Evolutionary conservation across 305 asterid species (phyloP), one percentile per base, ranked within the genome.

Genomic region (Rubia tinctorum): DNA sequence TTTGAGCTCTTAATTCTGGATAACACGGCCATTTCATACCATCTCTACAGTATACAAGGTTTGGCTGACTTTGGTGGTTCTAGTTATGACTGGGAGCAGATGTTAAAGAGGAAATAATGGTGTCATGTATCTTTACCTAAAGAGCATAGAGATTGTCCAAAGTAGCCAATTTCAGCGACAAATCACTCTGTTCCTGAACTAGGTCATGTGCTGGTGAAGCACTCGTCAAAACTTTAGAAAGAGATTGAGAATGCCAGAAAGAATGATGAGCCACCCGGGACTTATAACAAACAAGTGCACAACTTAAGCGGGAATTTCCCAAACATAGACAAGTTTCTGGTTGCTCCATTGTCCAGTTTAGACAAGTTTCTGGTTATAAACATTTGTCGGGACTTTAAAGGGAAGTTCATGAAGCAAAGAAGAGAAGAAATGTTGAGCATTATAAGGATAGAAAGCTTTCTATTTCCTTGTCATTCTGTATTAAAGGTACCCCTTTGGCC

Each of bases 371-470:
- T 94, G 81, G 93, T 91, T n/a, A n/a, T 76, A 94, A 90, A 81
- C 91, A 78, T 37, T 43, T 91, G 76, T 72, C 97, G 15, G 86
- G 84, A 71, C 97, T 91, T 59, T 98, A 94, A 84, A 88, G 79
- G 80, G 97, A 90, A 85, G 91, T 94, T 69, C 84, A 82, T 75
- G 97, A 90, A 85, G 95, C 97, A 27, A 86, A 83, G 80, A 86
- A 78, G 70, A 66, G 83, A 67, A 82, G 77, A 64, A 82, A 66
- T 51, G 3, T 30, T 37, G 79, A 68, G 73, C 63, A 66, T 20
- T 22, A 18, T 56, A 79, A 72, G 17, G 40, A 37, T 37, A 40
- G 40, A 66, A 66, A 42, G 40, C 53, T 39, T 23, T 23, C 44
- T 44, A n/a, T 59, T 39, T 51, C 8, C 68, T 27, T 30, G 25